A percentile compares a stretch with the other conserved stretches of the same genome.
These are phyloP conservation scores for Acorus calamus DNA, from an alignment of 106 monocot genomes.

Conservation along the genomic window DNA sequence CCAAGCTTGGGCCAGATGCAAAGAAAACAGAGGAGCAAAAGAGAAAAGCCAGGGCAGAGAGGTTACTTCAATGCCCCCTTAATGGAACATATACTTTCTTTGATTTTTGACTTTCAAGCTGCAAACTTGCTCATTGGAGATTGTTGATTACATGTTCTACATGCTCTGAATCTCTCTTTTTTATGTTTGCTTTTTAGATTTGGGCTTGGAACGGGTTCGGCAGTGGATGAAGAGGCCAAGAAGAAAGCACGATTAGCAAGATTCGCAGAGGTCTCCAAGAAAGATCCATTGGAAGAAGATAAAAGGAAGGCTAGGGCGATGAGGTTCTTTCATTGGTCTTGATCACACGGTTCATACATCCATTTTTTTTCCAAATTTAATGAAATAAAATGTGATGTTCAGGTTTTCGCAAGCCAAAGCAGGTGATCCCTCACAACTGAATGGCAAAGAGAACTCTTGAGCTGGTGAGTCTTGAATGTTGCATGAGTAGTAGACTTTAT, in stretches of 20 bases:
- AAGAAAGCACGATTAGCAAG: slow-evolving; percentile 59
- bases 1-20: background rate
- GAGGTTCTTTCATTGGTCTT: slow-evolving; percentile 18
- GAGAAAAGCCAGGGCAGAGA: slow-evolving; percentile 44
- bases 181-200: slow-evolving; percentile 23
- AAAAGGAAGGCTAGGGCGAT: slow-evolving; percentile 68
- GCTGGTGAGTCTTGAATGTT: slow-evolving; percentile 16
- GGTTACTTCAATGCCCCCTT: slow-evolving; percentile 7
- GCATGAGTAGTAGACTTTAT: slow-evolving; percentile 5
- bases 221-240: slow-evolving; percentile 44
- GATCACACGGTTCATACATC: no score
- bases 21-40: slow-evolving; percentile 27
- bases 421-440: slow-evolving; percentile 13
- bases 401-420: slow-evolving; percentile 27
- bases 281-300: slow-evolving; percentile 41
- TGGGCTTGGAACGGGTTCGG: slow-evolving; percentile 18
- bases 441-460: slow-evolving; percentile 17
- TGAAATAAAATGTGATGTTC: background rate
- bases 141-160: background rate
- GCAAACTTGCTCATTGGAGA: background rate
- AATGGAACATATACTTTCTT: background rate
- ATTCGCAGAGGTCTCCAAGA: slow-evolving; percentile 32
- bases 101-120: background rate
- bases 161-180: background rate
- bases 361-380: no score